Evolutionary conservation across 208 protist genomes (phyloP).

Genomic region (Leishmania martiniquensis): DNA sequence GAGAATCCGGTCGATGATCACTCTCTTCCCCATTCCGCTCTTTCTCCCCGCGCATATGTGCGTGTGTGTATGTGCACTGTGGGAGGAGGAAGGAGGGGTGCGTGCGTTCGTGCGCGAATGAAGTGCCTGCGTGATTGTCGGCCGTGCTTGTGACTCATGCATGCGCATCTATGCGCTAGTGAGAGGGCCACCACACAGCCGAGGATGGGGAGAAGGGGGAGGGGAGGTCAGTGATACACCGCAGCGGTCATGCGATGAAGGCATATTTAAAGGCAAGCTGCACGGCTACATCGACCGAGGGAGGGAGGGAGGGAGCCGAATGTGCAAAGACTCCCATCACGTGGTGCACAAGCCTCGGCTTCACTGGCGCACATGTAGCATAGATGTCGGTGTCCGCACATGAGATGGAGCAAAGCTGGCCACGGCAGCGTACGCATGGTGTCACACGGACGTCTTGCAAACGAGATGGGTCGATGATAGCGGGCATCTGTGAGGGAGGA

Average conservation of each 20-base stretch:
- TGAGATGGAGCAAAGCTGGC: too few species aligned
- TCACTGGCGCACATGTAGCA: neutral
- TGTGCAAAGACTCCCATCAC: neutral
- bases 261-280: neutral
- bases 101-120: neutral
- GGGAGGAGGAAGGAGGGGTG: neutral
- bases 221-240: neutral
- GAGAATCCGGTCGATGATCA: neutral
- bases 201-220: neutral
- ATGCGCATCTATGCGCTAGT: neutral
- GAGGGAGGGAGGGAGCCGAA: neutral
- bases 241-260: neutral
- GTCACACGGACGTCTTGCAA: neutral
- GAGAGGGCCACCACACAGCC: neutral
- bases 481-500: too few species aligned
- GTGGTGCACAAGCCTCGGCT: neutral
- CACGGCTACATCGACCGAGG: neutral
- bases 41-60: neutral
- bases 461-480: conserved; percentile 3
- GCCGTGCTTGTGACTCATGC: neutral
- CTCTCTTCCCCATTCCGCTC: neutral
- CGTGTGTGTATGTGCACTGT: neutral
- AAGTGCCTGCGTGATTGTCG: neutral
- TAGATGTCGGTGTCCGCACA: too few species aligned
- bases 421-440: neutral